A percentile compares a stretch with the other conserved stretches of the same genome.
These are phyloP conservation scores for Arachnopeziza araneosa DNA, from an alignment of 2,329 filamentous ascomycete species.

Conservation along the genomic window DNA sequence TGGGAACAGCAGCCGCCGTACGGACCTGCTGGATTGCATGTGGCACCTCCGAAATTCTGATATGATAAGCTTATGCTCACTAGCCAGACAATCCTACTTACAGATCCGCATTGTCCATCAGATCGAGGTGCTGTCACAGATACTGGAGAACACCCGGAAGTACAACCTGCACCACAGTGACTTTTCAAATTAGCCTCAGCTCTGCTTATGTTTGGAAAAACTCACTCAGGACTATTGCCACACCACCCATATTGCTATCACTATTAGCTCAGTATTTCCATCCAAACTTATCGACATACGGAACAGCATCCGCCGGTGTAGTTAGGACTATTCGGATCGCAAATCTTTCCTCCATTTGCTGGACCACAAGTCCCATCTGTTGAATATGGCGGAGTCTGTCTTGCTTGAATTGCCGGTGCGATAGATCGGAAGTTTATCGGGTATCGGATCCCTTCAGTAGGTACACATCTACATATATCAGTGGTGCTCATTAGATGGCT, in stretches of 20 bases:
- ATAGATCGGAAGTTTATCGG: conserved; percentile 10
- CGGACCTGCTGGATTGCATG: conserved; percentile 24
- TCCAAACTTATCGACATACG: conserved; percentile 13
- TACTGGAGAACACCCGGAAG: conserved; percentile 33
- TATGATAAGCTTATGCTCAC: conserved; percentile 2
- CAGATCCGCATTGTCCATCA: conserved; percentile 28
- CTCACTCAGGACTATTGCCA: conserved; percentile 34
- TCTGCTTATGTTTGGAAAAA: not conserved
- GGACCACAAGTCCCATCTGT: conserved; percentile 33
- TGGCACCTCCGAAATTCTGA: conserved; percentile 22
- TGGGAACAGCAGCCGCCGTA: conserved; percentile 29
- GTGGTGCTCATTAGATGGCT: not conserved
- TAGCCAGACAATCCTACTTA: not conserved
- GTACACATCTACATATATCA: conserved; percentile 22
- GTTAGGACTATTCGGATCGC: conserved; percentile 38
- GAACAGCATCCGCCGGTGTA: conserved; percentile 43
- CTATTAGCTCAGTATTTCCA: conserved; percentile 4
- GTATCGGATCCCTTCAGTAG: conserved; percentile 11
- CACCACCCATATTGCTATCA: conserved; percentile 34
- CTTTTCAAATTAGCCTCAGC: conserved; percentile 12
- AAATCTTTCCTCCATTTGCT: conserved; percentile 26
- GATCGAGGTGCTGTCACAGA: conserved; percentile 11
- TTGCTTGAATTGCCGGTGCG: conserved; percentile 8
- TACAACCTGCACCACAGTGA: conserved; percentile 34
- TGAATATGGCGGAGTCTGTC: conserved; percentile 36